Conservation (phyloP, 2,329 filamentous ascomycete genomes). For the Microsporum audouinii region DNA sequence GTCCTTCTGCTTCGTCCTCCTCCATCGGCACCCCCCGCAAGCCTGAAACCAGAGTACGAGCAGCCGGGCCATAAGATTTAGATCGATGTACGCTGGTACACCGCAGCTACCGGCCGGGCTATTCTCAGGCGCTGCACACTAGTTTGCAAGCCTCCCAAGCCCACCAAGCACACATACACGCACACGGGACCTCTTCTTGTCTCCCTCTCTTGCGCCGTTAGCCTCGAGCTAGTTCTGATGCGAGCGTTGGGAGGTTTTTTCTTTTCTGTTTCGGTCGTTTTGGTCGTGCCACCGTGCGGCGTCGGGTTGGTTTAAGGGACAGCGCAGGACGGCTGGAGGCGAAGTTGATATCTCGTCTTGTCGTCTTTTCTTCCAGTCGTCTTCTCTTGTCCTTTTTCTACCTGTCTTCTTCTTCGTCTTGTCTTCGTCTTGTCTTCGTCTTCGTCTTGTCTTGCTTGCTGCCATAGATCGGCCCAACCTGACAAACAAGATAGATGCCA, state of each 20-base stretch:
- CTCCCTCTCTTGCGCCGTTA: neutral
- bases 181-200: neutral
- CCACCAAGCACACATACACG: neutral
- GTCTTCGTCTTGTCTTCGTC: neutral
- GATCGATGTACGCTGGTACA: too few relatives aligned
- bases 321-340: neutral
- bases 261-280: neutral
- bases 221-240: neutral
- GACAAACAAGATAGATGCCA: neutral
- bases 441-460: neutral
- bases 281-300: neutral
- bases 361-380: neutral
- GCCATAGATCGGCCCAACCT: neutral
- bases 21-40: neutral
- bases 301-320: neutral
- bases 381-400: neutral
- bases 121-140: neutral
- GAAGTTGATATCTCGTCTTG: neutral
- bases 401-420: neutral
- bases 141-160: neutral
- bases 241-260: neutral
- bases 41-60: neutral
- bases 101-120: neutral
- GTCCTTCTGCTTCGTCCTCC: too few relatives aligned
- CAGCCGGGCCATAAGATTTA: neutral